Evolutionary conservation across 176 grass and related monocot species (phyloP), one percentile per base, ranked within the genome.

Genomic region (Echinochloa phyllopogon): DNA sequence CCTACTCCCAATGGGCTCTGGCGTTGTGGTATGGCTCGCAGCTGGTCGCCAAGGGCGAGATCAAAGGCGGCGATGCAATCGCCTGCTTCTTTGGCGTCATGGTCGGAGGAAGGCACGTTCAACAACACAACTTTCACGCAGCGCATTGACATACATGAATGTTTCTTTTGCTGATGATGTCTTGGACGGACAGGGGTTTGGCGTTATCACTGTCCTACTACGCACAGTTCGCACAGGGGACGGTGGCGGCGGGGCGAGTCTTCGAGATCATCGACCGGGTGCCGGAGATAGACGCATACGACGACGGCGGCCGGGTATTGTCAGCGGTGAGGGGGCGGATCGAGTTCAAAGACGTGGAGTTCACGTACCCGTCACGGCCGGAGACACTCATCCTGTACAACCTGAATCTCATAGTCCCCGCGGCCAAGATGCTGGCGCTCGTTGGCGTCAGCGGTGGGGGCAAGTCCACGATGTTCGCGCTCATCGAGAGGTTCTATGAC

Each of bases 51-150:
- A 10, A 48, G 6, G 42, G 42, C 0, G 82, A 88, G 74, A 92
- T 88, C 87, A 80, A 42, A 47, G 87, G 93, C 16, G 90, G 89
- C 66, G 89, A 87, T 18, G 87, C 89, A 74, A 92, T 92, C 53
- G 89, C 93, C 53, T 92, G 93, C 82, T 90, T 94, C 82, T 92
- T 92, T 72, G 87, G 85, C 16, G 93, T 94, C 47, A 94, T 91
- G 78, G 87, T 92, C 37, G 93, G 93, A 24, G 87, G 93, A 65
- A 87, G 87, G 87, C 78, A 81, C 15, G 71, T 10, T 15, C 3
- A 21, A 16, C 41, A 77, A 48, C 3, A 33, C 29, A 1, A 33
- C 29, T 2, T 33, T 33, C 29, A 33, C 29, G 29, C 1, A 1
- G 29, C 29, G 29, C 29, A 33, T 33, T 33, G 2, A 33, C 29